These are phyloP conservation scores for Ephemerocybe angulata DNA, from an alignment of 768 basidiomycete species.

Conservation along the genomic window DNA sequence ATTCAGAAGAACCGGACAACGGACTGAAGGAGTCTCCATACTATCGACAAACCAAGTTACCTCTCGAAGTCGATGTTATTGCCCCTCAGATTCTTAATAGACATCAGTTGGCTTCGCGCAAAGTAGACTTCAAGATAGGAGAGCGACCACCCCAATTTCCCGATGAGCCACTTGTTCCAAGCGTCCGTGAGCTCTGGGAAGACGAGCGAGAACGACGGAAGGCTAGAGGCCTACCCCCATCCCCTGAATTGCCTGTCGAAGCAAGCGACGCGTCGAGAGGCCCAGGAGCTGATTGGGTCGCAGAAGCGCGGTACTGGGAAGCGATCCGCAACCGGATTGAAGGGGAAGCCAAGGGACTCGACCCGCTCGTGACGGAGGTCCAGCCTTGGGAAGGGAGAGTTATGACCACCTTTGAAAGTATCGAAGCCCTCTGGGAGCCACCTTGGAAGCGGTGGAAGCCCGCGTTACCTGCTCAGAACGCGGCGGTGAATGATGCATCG, in stretches of 20 bases:
- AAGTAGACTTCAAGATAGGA: conserved; percentile 61
- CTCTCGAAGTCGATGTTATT: conserved; percentile 80
- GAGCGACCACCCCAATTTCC: conserved; percentile 53
- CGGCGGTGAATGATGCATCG: background rate
- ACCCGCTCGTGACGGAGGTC: conserved; percentile 16
- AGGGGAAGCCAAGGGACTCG: conserved; percentile 27
- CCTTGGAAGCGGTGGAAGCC: conserved; percentile 59
- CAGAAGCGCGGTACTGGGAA: conserved; percentile 73
- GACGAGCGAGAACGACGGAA: conserved; percentile 81
- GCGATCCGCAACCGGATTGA: conserved; percentile 63
- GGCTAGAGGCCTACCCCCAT: conserved; percentile 63
- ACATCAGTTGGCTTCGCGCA: conserved; percentile 56
- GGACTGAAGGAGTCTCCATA: conserved; percentile 53
- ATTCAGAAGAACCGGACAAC: conserved; percentile 28
- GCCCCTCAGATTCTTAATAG: conserved; percentile 87
- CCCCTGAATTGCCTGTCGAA: conserved; percentile 70
- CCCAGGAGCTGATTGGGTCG: conserved; percentile 60
- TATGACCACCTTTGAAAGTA: conserved; percentile 87
- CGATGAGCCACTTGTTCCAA: conserved; percentile 73
- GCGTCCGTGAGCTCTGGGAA: conserved; percentile 94
- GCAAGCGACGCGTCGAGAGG: conserved; percentile 60
- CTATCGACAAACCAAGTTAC: conserved; percentile 60
- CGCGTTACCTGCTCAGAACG: conserved; percentile 2
- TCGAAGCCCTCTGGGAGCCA: conserved; percentile 81
- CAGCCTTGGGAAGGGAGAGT: conserved; percentile 65